Conservation (phyloP, 495 filamentous ascomycete genomes). For the Xylaria flabelliformis region DNA sequence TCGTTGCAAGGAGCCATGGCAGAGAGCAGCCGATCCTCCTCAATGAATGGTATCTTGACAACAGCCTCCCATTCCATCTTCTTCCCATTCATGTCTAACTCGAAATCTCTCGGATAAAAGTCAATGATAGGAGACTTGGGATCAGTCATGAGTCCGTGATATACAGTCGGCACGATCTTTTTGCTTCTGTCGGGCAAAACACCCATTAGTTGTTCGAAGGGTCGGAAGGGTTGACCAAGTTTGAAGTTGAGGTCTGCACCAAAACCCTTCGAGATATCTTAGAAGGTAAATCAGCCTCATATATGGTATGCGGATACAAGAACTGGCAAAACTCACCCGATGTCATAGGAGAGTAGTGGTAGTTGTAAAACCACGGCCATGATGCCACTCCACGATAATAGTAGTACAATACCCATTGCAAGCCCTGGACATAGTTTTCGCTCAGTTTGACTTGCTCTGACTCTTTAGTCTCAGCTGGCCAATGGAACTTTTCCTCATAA, state of each 20-base stretch:
- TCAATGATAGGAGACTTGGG: conserved; percentile 93
- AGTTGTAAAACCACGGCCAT: conserved; percentile 98
- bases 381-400: conserved; percentile 97
- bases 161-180: conserved; percentile 86
- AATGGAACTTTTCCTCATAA: conserved; percentile 88
- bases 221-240: conserved; percentile 91
- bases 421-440: conserved; percentile 96
- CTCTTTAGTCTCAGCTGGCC: conserved; percentile 79
- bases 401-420: conserved; percentile 98
- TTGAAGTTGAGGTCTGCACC: conserved; percentile 89
- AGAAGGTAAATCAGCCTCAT: conserved; percentile 25
- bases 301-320: background rate
- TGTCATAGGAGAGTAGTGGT: conserved; percentile 98
- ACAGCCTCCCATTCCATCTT: conserved; percentile 99
- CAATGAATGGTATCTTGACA: conserved; percentile 98
- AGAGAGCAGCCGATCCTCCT: conserved; percentile 79
- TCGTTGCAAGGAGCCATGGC: conserved; percentile 87
- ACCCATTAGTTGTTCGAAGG: conserved; percentile 97
- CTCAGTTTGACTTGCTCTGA: conserved; percentile 80
- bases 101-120: conserved; percentile 97
- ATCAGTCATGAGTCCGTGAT: conserved; percentile 91
- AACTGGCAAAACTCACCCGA: conserved; percentile 60
- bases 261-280: conserved; percentile 88
- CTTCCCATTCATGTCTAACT: conserved; percentile 99
- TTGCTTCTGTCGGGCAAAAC: conserved; percentile 97